phyloP scores from a whole-genome alignment of 345 rosid genomes.

The Aquilaria yunnanensis region DNA sequence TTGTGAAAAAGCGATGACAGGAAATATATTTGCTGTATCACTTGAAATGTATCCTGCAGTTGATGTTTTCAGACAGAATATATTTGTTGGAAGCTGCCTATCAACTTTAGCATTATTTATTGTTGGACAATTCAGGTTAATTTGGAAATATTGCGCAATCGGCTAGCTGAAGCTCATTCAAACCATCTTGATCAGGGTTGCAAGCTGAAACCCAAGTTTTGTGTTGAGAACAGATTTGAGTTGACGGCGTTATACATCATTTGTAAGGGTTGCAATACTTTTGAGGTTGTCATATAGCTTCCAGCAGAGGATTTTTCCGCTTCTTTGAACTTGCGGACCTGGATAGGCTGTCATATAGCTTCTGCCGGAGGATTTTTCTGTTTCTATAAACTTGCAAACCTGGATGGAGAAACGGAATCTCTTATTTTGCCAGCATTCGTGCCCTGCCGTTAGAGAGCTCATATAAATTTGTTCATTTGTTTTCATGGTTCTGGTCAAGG shows the following conservation, averaged over 20 bases:
- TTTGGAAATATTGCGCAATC: slow-evolving; percentile 38
- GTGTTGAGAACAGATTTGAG: slow-evolving; percentile 37
- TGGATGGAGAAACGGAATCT: too few species aligned
- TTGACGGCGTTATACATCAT: slow-evolving; percentile 71
- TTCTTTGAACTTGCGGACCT: too few species aligned
- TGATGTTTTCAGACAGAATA: not conserved
- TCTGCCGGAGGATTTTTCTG: too few species aligned
- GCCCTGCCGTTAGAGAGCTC: not conserved
- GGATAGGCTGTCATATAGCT: not conserved
- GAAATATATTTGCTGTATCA: not conserved
- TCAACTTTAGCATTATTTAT: not conserved
- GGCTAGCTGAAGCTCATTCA: slow-evolving; percentile 55
- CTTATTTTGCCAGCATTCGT: not conserved
- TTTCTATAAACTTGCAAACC: too few species aligned
- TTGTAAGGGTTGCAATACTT: slow-evolving; percentile 57
- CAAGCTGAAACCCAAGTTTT: slow-evolving; percentile 56
- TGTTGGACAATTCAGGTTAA: slow-evolving; percentile 34
- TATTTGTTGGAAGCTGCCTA: not conserved
- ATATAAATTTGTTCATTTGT: not conserved
- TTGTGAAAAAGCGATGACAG: not conserved
- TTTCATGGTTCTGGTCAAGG: too few species aligned
- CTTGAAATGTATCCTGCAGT: not conserved
- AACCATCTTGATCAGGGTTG: slow-evolving; percentile 80
- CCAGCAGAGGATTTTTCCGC: not conserved
- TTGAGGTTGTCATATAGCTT: slow-evolving; percentile 56